Conservation (phyloP, 2,329 filamentous ascomycete genomes). For the Claviceps cyperi region DNA sequence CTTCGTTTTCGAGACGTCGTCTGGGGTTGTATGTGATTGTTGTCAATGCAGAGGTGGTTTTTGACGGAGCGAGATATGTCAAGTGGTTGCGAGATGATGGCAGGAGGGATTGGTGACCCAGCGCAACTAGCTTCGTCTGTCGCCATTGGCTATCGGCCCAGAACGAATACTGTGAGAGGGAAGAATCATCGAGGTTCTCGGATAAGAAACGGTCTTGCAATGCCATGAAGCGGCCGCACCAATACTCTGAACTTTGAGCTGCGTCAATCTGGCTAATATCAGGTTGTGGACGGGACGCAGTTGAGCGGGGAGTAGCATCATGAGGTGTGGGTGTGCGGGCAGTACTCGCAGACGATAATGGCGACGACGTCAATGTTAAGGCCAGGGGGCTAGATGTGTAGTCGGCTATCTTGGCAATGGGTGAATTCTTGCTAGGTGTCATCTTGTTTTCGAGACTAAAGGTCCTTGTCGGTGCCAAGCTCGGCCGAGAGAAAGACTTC, state of each 20-base stretch:
- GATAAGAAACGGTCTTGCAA: slow-evolving; percentile 33
- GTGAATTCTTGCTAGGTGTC: not conserved
- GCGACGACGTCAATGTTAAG: not conserved
- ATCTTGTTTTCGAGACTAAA: slow-evolving; percentile 10
- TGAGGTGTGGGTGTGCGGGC: not conserved
- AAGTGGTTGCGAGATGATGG: slow-evolving; percentile 6
- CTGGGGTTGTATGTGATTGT: slow-evolving; percentile 9
- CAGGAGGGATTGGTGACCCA: not conserved
- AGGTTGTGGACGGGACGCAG: slow-evolving; percentile 6
- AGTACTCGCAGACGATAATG: not conserved
- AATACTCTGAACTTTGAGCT: slow-evolving; percentile 38
- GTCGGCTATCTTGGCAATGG: not conserved
- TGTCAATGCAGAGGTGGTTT: slow-evolving; percentile 19
- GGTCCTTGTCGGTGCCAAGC: slow-evolving; percentile 10
- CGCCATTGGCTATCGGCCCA: not conserved
- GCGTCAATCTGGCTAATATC: slow-evolving; percentile 21
- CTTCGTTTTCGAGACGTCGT: slow-evolving; percentile 16
- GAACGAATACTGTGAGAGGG: not conserved
- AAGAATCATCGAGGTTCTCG: slow-evolving; percentile 13
- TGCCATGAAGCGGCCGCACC: slow-evolving; percentile 46
- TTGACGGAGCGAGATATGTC: slow-evolving; percentile 17
- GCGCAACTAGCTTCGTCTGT: not conserved
- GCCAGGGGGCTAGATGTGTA: not conserved
- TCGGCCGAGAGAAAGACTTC: slow-evolving; percentile 26
- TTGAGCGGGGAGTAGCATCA: not conserved